phyloP scores from a whole-genome alignment of 2,329 filamentous ascomycete species.

The Ceratocystis albifundus region DNA sequence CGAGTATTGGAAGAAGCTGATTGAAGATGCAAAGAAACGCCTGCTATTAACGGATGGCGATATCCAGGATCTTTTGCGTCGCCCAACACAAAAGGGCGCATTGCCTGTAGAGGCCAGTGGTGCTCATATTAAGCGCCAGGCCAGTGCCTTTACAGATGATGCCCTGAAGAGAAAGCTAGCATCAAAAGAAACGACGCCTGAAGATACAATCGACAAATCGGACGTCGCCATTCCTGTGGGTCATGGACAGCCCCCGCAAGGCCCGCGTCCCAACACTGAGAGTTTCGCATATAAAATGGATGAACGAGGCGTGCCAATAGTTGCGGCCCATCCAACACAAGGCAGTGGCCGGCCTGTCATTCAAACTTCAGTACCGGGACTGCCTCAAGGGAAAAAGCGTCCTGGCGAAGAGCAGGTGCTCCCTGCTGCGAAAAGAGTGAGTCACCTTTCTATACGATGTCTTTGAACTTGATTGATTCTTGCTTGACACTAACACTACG shows the following conservation, averaged over 20 bases:
- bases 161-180: neutral
- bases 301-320: constrained; percentile 18
- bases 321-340: constrained; percentile 26
- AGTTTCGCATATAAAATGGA: constrained; percentile 21
- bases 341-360: constrained; percentile 32
- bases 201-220: neutral
- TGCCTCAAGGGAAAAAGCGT: constrained; percentile 34
- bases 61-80: constrained; percentile 40
- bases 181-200: neutral
- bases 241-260: constrained; percentile 10
- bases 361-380: constrained; percentile 29
- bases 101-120: constrained; percentile 25
- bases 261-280: neutral
- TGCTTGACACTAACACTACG: neutral
- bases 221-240: constrained; percentile 18
- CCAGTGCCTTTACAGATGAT: neutral
- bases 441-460: constrained; percentile 25
- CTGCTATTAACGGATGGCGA: constrained; percentile 64
- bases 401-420: constrained; percentile 30
- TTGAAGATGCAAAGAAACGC: constrained; percentile 65
- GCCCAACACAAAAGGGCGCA: constrained; percentile 33
- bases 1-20: constrained; percentile 79
- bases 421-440: constrained; percentile 34
- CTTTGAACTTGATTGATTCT: neutral
- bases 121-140: neutral